Evolutionary conservation across 495 filamentous ascomycete species (phyloP).

Genomic region (Penicillium macrosclerotiorum): DNA sequence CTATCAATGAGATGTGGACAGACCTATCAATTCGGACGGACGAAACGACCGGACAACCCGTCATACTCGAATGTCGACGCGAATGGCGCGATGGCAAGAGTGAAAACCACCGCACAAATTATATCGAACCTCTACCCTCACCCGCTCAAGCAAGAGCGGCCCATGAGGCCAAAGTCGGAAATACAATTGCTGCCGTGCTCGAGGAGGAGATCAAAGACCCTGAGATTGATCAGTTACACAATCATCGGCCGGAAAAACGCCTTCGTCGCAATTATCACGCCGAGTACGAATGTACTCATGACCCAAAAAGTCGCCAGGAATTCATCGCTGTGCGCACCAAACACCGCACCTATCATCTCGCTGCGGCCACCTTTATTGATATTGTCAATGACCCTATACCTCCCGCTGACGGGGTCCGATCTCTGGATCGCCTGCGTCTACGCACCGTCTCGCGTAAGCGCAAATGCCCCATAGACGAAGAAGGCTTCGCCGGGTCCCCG

Average conservation of each 20-base stretch:
- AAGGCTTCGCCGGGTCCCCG: conserved; percentile 31
- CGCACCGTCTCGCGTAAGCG: conserved; percentile 49
- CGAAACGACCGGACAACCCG: conserved; percentile 56
- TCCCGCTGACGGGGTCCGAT: conserved; percentile 28
- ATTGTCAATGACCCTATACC: conserved; percentile 58
- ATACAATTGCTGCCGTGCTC: too few relatives aligned
- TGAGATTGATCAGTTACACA: conserved; percentile 33
- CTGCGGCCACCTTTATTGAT: conserved; percentile 61
- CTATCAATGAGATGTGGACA: conserved; percentile 76
- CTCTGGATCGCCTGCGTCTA: conserved; percentile 51
- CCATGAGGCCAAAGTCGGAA: conserved; percentile 19
- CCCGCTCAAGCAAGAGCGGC: conserved; percentile 24
- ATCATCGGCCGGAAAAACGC: conserved; percentile 38
- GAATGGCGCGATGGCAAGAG: conserved; percentile 65
- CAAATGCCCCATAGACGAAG: conserved; percentile 37
- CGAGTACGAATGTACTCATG: conserved; percentile 48
- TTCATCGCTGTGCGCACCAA: conserved; percentile 59
- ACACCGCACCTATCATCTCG: conserved; percentile 57
- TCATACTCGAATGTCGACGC: conserved; percentile 67
- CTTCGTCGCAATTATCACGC: conserved; percentile 39
- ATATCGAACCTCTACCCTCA: conserved; percentile 58
- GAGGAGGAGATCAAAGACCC: conserved; percentile 25
- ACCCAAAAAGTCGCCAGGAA: conserved; percentile 36
- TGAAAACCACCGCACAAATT: conserved; percentile 65
- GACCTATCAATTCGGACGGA: conserved; percentile 63